These are phyloP conservation scores for Puccinellia tenuiflora DNA, from an alignment of 176 grass and related monocot genomes.

Conservation along the genomic window DNA sequence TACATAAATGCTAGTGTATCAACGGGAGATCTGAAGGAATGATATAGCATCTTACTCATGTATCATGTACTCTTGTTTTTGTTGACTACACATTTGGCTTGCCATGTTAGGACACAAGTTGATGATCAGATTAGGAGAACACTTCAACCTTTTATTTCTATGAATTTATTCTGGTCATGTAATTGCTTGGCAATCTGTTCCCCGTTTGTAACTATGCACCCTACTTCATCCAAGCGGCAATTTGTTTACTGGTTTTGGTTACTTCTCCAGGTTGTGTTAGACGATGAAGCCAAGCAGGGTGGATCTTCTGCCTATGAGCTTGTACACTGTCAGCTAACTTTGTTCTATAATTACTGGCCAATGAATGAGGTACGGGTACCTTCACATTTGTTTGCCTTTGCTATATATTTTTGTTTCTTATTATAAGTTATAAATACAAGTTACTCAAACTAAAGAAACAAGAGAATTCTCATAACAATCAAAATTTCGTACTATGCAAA, in stretches of 20 bases:
- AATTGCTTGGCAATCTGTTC: neutral
- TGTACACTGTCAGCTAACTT: slow-evolving; percentile 63
- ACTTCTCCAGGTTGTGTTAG: slow-evolving; percentile 51
- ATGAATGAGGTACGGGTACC: slow-evolving; percentile 96
- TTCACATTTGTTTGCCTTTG: neutral
- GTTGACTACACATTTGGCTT: neutral
- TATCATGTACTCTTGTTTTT: neutral
- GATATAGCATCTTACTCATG: neutral
- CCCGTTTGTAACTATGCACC: neutral
- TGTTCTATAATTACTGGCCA: slow-evolving; percentile 81
- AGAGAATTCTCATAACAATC: neutral
- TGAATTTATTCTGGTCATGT: neutral
- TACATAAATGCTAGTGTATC: neutral
- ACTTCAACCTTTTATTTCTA: neutral
- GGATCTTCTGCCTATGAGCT: slow-evolving; percentile 61
- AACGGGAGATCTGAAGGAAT: neutral
- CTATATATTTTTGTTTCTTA: neutral
- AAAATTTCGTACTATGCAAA: neutral
- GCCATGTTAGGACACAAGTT: neutral
- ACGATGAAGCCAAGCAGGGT: slow-evolving; percentile 31
- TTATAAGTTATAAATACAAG: neutral
- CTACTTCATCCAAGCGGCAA: neutral
- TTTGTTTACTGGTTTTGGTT: slow-evolving; percentile 15
- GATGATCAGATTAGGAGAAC: neutral
- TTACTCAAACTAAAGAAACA: neutral